Evolutionary conservation across 2,329 filamentous ascomycete species (phyloP), one percentile per base, ranked within the genome.

Genomic region (Paracamarosporium sp.): DNA sequence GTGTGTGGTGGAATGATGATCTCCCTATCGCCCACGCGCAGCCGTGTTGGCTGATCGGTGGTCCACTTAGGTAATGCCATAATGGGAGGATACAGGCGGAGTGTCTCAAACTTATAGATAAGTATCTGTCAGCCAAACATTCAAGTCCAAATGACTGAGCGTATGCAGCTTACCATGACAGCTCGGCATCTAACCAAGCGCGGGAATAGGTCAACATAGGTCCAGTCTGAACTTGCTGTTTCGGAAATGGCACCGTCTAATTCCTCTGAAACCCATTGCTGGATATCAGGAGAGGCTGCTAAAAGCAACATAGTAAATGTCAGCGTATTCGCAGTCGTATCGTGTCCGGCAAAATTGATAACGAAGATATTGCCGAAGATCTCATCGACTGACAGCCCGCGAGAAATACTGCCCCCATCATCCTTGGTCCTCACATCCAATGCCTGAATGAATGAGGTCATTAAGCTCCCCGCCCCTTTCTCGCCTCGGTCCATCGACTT

Each of bases 261-360:
- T 50, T 82, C 81, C 48, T 81, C 75, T 0, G 72, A 65, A 0
- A 82, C 45, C 80, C 80, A 83, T 3, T 78, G 73, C 56, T 84
- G 82, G 2, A 81, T 74, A 3, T 77, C 67, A 0, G 78, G 80
- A 33, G 81, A 60, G 0, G 76, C 72, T 1, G 82, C 81, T 1
- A 85, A 71, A 8, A 82, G 77, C 6, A 78, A 65, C 1, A 82
- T 64, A 0, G 76, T 69, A 50, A 78, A 83, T 0, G 76, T 74
- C 5, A 84, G 63, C 0, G 78, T 78, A 27, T 81, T 78, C 0
- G 82, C 80, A 0, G 81, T 82, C 0, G 82, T 84, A 56, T 85
- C 82, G 55, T 84, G 81, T 0, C 83, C 83, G 0, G 83, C 82
- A 48, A 84, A 73, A 46, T 80, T 83, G 59, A 83, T 77, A 1